These are phyloP conservation scores for Trebouxia sp. DNA, from an alignment of 139 green algal species.

Conservation along the genomic window DNA sequence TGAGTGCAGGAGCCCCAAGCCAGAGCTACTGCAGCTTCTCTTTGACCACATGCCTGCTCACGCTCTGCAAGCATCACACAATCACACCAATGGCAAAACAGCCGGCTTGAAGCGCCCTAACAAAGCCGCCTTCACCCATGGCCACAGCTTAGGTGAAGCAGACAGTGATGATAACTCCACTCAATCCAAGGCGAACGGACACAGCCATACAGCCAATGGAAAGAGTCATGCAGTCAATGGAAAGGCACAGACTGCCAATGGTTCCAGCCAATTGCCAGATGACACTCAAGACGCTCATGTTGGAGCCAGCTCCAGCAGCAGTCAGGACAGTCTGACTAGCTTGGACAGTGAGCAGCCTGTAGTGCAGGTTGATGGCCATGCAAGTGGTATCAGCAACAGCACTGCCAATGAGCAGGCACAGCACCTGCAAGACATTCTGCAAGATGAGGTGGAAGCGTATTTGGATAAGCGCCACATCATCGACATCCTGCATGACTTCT, in stretches of 20 bases:
- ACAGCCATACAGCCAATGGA: background rate
- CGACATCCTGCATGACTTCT: slow-evolving; percentile 74
- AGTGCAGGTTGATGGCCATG: background rate
- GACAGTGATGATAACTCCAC: background rate
- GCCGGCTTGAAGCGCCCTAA: background rate
- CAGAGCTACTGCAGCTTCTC: slow-evolving; percentile 59
- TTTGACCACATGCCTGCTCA: slow-evolving; percentile 28
- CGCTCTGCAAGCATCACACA: background rate
- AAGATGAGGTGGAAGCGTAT: slow-evolving; percentile 23
- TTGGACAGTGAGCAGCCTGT: slow-evolving; percentile 1
- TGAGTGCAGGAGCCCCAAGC: slow-evolving; percentile 60
- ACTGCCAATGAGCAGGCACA: slow-evolving; percentile 5
- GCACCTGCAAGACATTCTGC: slow-evolving; percentile 38
- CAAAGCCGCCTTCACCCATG: background rate
- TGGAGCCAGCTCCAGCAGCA: no score
- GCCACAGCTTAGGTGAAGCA: background rate
- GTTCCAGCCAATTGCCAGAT: no score
- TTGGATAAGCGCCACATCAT: slow-evolving; percentile 58
- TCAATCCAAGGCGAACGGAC: background rate
- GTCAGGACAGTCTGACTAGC: background rate
- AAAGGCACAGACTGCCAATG: no score
- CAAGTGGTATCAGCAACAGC: background rate
- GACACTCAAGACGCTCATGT: no score
- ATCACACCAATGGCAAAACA: background rate
- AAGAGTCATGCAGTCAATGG: no score